These are phyloP conservation scores for Scheffersomyces cryptocercus DNA, from an alignment of 1,139 yeast species.

Conservation along the genomic window DNA sequence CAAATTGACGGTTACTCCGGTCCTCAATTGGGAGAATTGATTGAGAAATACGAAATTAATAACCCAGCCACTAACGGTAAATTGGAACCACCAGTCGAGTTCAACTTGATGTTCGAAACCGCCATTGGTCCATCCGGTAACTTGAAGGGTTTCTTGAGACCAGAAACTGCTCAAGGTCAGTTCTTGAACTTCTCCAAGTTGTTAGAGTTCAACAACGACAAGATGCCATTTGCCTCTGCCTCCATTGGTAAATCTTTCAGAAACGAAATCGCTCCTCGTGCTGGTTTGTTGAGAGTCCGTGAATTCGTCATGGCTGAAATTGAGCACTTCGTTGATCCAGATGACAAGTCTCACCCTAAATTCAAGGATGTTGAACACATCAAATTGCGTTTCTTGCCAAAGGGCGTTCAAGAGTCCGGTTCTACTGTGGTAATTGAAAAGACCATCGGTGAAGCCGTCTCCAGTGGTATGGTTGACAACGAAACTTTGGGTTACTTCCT, in stretches of 20 bases:
- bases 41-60: conserved; percentile 75
- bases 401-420: conserved; percentile 84
- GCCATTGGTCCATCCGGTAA: conserved; percentile 99
- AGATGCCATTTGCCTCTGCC: conserved; percentile 99
- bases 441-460: conserved; percentile 89
- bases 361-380: conserved; percentile 76
- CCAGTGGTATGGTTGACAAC: conserved; percentile 86
- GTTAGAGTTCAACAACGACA: conserved; percentile 91
- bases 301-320: conserved; percentile 99
- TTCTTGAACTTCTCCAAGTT: conserved; percentile 92
- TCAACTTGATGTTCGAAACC: conserved; percentile 98
- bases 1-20: conserved; percentile 96
- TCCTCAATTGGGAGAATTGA: conserved; percentile 84
- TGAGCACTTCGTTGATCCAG: conserved; percentile 97
- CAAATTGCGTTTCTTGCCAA: conserved; percentile 77
- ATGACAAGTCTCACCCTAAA: conserved; percentile 76
- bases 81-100: conserved; percentile 88
- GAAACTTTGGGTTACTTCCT: conserved; percentile 96
- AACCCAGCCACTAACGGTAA: conserved; percentile 90
- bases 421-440: conserved; percentile 63
- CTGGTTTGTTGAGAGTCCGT: conserved; percentile 96
- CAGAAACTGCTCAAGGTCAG: conserved; percentile 99
- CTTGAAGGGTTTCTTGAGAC: conserved; percentile 92
- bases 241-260: conserved; percentile 98
- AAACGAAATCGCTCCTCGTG: conserved; percentile 97